Percentiles rank a stretch among this genome's conserved stretches.
Conservation (phyloP, 495 filamentous ascomycete species). For the Daldinia loculata region DNA sequence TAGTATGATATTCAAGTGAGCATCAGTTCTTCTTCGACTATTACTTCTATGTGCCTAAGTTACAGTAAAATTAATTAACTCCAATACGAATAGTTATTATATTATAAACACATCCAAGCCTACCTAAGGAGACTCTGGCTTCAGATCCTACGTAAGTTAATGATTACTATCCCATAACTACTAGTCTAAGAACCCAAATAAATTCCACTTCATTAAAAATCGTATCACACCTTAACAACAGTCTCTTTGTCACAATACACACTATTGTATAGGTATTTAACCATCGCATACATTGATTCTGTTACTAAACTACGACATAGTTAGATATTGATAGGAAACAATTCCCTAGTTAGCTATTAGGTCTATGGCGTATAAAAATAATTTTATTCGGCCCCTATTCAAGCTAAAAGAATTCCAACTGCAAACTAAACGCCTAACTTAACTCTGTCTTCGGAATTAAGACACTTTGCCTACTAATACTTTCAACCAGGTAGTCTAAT, state of each 20-base stretch:
- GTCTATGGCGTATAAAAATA: neutral
- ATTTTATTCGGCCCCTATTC: neutral
- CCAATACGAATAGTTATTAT: too few relatives aligned
- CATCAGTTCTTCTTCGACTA: too few relatives aligned
- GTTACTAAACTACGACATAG: neutral
- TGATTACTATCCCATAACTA: too few relatives aligned
- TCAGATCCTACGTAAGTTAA: too few relatives aligned
- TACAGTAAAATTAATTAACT: too few relatives aligned
- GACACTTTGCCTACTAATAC: neutral
- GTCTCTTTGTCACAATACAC: neutral
- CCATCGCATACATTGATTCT: neutral
- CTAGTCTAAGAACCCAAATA: neutral
- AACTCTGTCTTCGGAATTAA: neutral
- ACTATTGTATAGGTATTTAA: neutral
- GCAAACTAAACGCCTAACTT: too few relatives aligned
- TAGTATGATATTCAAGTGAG: too few relatives aligned
- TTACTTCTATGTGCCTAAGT: too few relatives aligned
- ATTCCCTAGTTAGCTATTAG: neutral
- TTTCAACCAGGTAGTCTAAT: neutral
- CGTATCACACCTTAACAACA: neutral
- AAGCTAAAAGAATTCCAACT: too few relatives aligned
- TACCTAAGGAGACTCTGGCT: too few relatives aligned
- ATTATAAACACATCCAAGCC: too few relatives aligned
- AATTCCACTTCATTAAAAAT: neutral
- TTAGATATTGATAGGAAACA: neutral